A percentile compares a stretch with the other conserved stretches of the same genome.
Evolutionary conservation across 148 eudicot genomes (phyloP).

Genomic region (Cornus suecica): DNA sequence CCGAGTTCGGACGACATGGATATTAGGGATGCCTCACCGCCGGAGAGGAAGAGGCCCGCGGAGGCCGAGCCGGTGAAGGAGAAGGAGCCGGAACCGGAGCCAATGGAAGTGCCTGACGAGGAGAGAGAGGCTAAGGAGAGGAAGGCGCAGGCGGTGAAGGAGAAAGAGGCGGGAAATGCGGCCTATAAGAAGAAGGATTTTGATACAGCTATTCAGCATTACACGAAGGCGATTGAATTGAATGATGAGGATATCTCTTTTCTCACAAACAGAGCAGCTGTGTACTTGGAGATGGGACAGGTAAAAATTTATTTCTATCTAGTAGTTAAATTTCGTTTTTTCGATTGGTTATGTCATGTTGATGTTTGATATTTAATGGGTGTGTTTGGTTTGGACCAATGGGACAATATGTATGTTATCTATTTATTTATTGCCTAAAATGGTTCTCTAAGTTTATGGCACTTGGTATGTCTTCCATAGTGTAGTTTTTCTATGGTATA

Average conservation of each 20-base stretch:
- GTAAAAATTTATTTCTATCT: slow-evolving; percentile 33
- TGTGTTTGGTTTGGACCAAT: too few relatives aligned
- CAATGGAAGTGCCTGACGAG: slow-evolving; percentile 46
- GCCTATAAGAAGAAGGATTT: slow-evolving; percentile 97
- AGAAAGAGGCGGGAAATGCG: slow-evolving; percentile 89
- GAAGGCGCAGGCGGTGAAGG: slow-evolving; percentile 66
- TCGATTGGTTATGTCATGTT: too few relatives aligned
- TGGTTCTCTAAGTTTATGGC: background rate
- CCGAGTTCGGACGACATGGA: slow-evolving; percentile 30
- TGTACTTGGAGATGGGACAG: slow-evolving; percentile 92
- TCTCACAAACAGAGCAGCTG: slow-evolving; percentile 94
- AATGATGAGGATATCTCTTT: slow-evolving; percentile 89
- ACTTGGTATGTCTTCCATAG: background rate
- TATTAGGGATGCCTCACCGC: slow-evolving; percentile 19
- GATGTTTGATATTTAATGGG: too few relatives aligned
- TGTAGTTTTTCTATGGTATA: too few relatives aligned
- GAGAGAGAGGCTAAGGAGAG: slow-evolving; percentile 52
- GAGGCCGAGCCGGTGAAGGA: slow-evolving; percentile 41
- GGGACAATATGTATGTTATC: background rate
- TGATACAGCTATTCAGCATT: slow-evolving; percentile 65
- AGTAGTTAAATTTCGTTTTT: too few relatives aligned
- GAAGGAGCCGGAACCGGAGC: slow-evolving; percentile 48
- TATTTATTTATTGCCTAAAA: background rate
- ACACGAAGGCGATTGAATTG: slow-evolving; percentile 65
- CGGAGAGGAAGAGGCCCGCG: slow-evolving; percentile 40